Base-by-base conservation (phyloP, 108 stramenopile genomes). In the Nannochloropsis salina region DNA sequence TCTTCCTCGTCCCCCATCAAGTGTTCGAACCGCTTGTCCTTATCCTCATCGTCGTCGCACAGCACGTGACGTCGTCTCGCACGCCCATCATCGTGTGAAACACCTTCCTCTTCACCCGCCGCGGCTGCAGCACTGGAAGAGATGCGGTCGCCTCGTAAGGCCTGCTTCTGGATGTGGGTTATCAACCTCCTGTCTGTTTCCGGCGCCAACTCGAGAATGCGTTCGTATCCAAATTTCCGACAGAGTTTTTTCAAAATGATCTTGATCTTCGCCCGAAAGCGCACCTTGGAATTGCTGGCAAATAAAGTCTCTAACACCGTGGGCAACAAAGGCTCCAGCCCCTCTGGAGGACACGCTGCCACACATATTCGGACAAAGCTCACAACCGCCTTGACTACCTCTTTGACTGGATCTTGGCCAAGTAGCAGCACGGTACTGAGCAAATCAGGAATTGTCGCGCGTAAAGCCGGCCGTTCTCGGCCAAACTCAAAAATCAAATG, bases 171-270 rank as follows among this genome's bases (percentile, higher is more conserved):
- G 92, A 97, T 95, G 90, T 96, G 94, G 22, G 92, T 93, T 1
- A 97, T 90, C 84, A 97, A 86, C 47, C 94, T 92, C n/a, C 84
- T 88, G 82, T 97, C 95, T 22, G 90, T 92, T 42, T 93, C 92
- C 9, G 97, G 95, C 44, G 96, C 93, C 9, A 94, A 84, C 9
- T 92, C 93, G 82, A 91, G 92, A 86, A 97, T 87, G 8, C 83
- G 74, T 18, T 95, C 96, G 86, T 92, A 94, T 8, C 96, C 97
- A 84, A 94, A 96, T 21, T 92, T 84, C 11, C 94, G 90, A 80
- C 95, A 94, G 2, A 97, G 93, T 84, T 95, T 95, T 90, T 95
- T 95, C 42, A 97, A 90, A 79, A 97, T 95, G 82, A 97, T 94
- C 85, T 96, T 96, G 90, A 96, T 96, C 86, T 96, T 96, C 9